These are phyloP conservation scores for Hibiscus trionum DNA, from an alignment of 345 rosid species.

Conservation along the genomic window DNA sequence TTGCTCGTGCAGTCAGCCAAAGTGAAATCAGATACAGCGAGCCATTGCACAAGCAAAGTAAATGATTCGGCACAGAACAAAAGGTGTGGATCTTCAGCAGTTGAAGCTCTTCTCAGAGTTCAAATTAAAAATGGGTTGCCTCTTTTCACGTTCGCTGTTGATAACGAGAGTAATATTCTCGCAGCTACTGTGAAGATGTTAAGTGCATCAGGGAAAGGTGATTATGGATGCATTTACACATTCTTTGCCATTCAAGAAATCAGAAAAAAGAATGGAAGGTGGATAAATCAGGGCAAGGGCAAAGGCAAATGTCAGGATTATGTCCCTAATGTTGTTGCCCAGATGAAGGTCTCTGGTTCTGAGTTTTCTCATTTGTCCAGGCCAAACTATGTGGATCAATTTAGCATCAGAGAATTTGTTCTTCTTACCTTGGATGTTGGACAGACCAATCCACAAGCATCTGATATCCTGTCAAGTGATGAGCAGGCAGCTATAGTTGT, in stretches of 20 bases:
- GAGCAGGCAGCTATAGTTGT: conserved; percentile 87
- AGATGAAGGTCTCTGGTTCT: conserved; percentile 64
- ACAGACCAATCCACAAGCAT: conserved; percentile 31
- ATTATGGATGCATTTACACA: conserved; percentile 50
- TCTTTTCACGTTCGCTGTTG: conserved; percentile 72
- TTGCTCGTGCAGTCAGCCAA: conserved; percentile 28
- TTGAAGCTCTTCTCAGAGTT: conserved; percentile 79
- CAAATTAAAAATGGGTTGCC: conserved; percentile 81
- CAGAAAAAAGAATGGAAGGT: conserved; percentile 63
- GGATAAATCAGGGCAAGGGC: conserved; percentile 65
- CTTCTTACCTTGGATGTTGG: conserved; percentile 49
- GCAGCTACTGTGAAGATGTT: conserved; percentile 64
- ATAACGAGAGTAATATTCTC: conserved; percentile 56
- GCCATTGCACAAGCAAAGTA: conserved; percentile 29
- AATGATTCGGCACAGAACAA: conserved; percentile 36
- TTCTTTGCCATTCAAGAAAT: conserved; percentile 68
- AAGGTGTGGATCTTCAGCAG: conserved; percentile 31
- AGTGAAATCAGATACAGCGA: conserved; percentile 27
- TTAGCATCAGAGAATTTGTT: conserved; percentile 52
- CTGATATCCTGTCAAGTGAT: conserved; percentile 44
- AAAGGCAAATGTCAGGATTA: conserved; percentile 44
- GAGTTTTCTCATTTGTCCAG: conserved; percentile 18
- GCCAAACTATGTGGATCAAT: conserved; percentile 23
- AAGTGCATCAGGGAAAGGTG: conserved; percentile 38
- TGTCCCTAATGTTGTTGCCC: conserved; percentile 61